Conservation (phyloP, 495 filamentous ascomycete genomes). For the Acidomyces sp. region DNA sequence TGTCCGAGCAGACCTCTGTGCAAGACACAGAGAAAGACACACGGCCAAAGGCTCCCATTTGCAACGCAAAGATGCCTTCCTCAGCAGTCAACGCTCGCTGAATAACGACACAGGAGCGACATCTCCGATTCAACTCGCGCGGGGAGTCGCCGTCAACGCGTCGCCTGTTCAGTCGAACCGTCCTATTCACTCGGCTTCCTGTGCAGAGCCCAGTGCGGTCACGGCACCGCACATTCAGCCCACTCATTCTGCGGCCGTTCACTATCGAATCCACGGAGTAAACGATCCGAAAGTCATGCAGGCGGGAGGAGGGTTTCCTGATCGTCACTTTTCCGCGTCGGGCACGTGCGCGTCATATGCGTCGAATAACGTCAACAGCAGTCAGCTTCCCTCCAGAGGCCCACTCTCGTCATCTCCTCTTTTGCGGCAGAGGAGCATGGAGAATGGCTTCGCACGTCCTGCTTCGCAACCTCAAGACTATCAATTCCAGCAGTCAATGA, state of each 20-base stretch:
- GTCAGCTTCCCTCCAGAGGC: background rate
- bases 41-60: constrained; percentile 91
- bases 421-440: too few species aligned
- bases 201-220: background rate
- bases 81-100: constrained; percentile 32
- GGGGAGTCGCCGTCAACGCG: background rate
- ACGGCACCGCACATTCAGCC: background rate
- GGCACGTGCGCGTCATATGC: constrained; percentile 4
- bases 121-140: background rate
- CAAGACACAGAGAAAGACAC: constrained; percentile 86
- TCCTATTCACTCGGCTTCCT: constrained; percentile 1
- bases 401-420: constrained; percentile 1
- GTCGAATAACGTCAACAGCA: too few species aligned
- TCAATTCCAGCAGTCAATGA: background rate
- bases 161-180: constrained; percentile 4
- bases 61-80: constrained; percentile 72
- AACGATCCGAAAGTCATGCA: too few species aligned
- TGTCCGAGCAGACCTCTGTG: constrained; percentile 86
- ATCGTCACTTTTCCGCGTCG: constrained; percentile 3
- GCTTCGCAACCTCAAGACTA: constrained; percentile 1
- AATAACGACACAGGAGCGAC: background rate
- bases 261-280: background rate
- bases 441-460: constrained; percentile 1
- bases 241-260: background rate
- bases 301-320: too few species aligned